Conservation (phyloP, 2,329 filamentous ascomycete species). For the Fusarium nisikadoi region DNA sequence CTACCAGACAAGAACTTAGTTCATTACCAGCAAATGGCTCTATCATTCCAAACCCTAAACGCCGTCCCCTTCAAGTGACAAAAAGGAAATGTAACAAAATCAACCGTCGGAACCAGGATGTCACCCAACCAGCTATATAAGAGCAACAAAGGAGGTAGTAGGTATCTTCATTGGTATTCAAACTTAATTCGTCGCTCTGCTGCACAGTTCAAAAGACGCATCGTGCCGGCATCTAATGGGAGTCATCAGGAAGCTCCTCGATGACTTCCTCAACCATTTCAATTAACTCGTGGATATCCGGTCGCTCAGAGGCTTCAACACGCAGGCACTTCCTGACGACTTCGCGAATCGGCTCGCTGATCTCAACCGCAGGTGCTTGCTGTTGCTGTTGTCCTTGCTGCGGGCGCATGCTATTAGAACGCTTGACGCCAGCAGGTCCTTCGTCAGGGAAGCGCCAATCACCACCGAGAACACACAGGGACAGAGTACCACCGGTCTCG, state of each 20-base stretch:
- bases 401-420: constrained; percentile 54
- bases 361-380: constrained; percentile 57
- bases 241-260: constrained; percentile 69
- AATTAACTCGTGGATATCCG: constrained; percentile 87
- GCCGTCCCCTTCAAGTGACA: constrained; percentile 34
- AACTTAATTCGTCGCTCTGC: constrained; percentile 1
- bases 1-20: constrained; percentile 31
- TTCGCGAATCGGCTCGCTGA: constrained; percentile 86
- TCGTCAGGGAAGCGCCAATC: constrained; percentile 98
- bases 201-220: background rate
- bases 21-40: constrained; percentile 30
- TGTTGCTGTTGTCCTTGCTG: constrained; percentile 47
- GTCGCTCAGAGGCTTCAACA: constrained; percentile 88
- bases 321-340: constrained; percentile 87
- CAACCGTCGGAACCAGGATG: background rate
- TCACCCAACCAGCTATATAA: background rate
- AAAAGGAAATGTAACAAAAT: background rate
- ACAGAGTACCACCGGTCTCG: constrained; percentile 93
- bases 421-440: constrained; percentile 66
- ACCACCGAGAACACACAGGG: constrained; percentile 89
- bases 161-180: constrained; percentile 24
- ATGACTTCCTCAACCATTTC: constrained; percentile 79
- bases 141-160: constrained; percentile 10
- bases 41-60: constrained; percentile 41
- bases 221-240: constrained; percentile 26